Evolutionary conservation across 2,329 filamentous ascomycete species (phyloP), one percentile per base, ranked within the genome.

Genomic region (Penicillium sp.): DNA sequence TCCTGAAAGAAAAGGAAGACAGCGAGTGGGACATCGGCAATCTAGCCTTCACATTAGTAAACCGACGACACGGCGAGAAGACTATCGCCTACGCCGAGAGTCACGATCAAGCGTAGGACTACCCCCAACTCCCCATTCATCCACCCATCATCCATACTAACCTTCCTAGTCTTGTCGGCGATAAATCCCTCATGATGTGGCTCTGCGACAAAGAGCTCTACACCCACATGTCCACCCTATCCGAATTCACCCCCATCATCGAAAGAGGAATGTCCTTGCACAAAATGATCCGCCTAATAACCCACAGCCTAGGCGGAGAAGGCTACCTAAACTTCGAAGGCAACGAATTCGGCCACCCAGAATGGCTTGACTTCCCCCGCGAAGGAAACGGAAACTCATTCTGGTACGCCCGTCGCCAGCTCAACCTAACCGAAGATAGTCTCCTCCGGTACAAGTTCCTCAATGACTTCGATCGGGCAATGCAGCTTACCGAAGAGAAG

Each of bases 251-350:
- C 0, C 86, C 92, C 0, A 83, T 91, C 62, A 96, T 99, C 72
- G 89, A 96, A 68, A 88, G 95, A 50, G 95, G 95, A 54, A 89
- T 99, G 81, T 85, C 91, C 4, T 80, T 99, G 37, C 95, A 99
- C 83, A 99, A 99, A 81, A 89, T 99, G 89, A 97, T 99, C 69
- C 90, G 95, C 14, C 85, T 99, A 16, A 80, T 99, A 62, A 98
- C 95, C 1, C 93, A 99, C 72, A 85, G 83, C 43, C 85, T 99
- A 16, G 95, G 95, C 58, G 95, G 95, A 54, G 95, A 99, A 77
- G 95, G 93, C 39, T 99, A 96, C 72, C 89, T 99, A 53, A 99
- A 98, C 80, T 99, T 99, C 68, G 93, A 97, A 78, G 95, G 95
- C 60, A 99, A 99, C 76, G 95, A 99, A 76, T 99, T 99, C 70